Evolutionary conservation across 2,329 filamentous ascomycete genomes (phyloP), one percentile per base, ranked within the genome.

Genomic region (Pseudocercospora pini-densiflorae): DNA sequence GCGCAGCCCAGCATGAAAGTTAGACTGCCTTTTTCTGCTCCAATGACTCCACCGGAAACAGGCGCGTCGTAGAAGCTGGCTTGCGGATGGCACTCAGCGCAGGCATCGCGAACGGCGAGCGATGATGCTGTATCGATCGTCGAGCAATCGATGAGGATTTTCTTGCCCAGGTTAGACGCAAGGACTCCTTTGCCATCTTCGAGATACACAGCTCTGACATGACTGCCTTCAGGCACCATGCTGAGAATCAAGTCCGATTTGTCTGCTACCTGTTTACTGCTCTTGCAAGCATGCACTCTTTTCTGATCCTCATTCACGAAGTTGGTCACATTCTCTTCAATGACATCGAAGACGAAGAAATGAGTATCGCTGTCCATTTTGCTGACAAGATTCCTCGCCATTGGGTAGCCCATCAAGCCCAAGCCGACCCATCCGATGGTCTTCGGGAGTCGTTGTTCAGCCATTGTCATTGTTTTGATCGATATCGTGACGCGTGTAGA

Each of bases 1-100:
- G 83, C 77, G 63, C 80, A 82, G 59, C 85, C 85, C 33, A 87
- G 78, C 80, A 88, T 87, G 78, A 87, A 86, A 60, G 85, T 83
- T 27, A 87, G 79, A 0, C 82, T 85, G 10, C 79, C 85, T 55
- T 81, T 82, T 54, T 82, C 76, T 3, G 85, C 85, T n/a, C 85
- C 85, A 16, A 85, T 77, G 5, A 82, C 81, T 10, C 85, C 85
- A 24, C 85, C 85, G 43, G 81, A 84, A 29, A 87, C 85, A 2
- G 84, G 85, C 1, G 83, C 79, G 65, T 87, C 85, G 73, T 85
- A 85, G 74, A 87, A 86, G 10, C 43, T 61, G 8, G 83, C 79
- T 0, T 75, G 69, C 0, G 80, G 80, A 51, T 81, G 81, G 19
- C 77, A 70, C 3, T 74, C 54, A 3, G 70, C 57, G 27, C 82